A percentile compares a stretch with the other conserved stretches of the same genome.
Evolutionary conservation across 2,329 filamentous ascomycete species (phyloP).

Genomic region (Fusarium protoensiforme): DNA sequence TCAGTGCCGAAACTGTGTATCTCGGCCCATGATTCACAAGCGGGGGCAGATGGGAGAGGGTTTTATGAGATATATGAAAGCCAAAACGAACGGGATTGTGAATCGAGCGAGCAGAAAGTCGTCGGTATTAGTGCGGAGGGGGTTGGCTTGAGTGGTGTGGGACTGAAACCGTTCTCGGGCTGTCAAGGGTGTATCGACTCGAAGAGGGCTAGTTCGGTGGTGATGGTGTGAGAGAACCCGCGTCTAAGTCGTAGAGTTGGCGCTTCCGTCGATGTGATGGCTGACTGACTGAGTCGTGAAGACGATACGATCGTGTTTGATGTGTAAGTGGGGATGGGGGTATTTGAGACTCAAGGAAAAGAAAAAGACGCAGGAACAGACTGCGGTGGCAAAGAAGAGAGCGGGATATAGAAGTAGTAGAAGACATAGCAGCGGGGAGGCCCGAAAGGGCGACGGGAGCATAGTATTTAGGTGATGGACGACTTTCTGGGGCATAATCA

Average conservation of each 20-base stretch:
- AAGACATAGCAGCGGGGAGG: constrained; percentile 35
- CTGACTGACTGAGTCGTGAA: constrained; percentile 22
- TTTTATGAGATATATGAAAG: constrained; percentile 29
- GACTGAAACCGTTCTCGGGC: constrained; percentile 33
- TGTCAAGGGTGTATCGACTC: constrained; percentile 34
- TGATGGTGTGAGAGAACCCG: constrained; percentile 41
- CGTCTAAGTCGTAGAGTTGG: constrained; percentile 37
- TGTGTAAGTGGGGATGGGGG: constrained; percentile 31
- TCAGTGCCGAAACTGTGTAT: constrained; percentile 29
- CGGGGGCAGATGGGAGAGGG: constrained; percentile 1
- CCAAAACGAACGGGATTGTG: constrained; percentile 25
- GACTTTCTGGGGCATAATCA: constrained; percentile 36
- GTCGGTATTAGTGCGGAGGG: constrained; percentile 44
- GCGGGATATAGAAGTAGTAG: constrained; percentile 31
- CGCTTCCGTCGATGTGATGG: constrained; percentile 37
- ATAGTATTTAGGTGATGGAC: constrained; percentile 46
- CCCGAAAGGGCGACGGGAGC: constrained; percentile 39
- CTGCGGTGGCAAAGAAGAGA: constrained; percentile 33
- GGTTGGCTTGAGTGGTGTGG: constrained; percentile 38
- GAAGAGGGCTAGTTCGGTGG: constrained; percentile 38
- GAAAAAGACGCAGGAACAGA: constrained; percentile 20
- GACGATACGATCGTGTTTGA: neutral
- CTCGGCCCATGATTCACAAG: constrained; percentile 35
- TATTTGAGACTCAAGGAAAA: constrained; percentile 6
- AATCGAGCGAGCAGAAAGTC: constrained; percentile 34